Evolutionary conservation across 106 monocot species (phyloP), one percentile per base, ranked within the genome.

Genomic region (Allium fistulosum): DNA sequence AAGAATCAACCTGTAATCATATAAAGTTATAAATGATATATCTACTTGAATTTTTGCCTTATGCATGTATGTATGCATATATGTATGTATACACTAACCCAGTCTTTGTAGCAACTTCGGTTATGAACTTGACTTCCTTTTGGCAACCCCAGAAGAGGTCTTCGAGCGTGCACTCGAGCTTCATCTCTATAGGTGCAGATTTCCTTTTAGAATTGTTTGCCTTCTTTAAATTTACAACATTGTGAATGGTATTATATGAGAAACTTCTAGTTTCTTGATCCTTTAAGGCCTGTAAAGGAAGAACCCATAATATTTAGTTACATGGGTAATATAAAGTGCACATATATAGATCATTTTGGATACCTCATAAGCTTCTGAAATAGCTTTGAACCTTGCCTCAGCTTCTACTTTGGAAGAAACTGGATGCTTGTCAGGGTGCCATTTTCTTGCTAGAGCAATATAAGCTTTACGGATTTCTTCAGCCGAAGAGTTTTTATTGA

Each of bases 161-260:
- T 83, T 90, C 90, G 4, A 90, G 86, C 10, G 90, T 81, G 82
- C 90, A 90, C 81, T 90, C 90, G 11, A 90, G 80, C 76, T 79
- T 86, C 71, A 59, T 68, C 76, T 86, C 83, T 18, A 73, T 49
- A 6, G 83, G 76, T 62, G 86, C 83, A 2, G 83, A 78, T 71
- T 86, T 78, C 64, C 75, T 37, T 60, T 63, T 10, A 46, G 37
- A 61, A n/a, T 7, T 27, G 27, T 8, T 27, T 61, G 61, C 1
- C 27, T 13, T 61, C 6, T 27, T 18, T 13, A 28, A 61, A 13
- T 61, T 7, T 37, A 10, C 61, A 26, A 3, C 13, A 37, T 37
- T 37, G 7, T 14, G 17, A 22, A 61, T 61, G 18, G 61, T 26
- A 10, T 10, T 37, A 37, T 37, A 27, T 10, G 27, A 8, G 11